These are phyloP conservation scores for Solanum pinnatisectum DNA, from an alignment of 257 asterid genomes.

Conservation along the genomic window DNA sequence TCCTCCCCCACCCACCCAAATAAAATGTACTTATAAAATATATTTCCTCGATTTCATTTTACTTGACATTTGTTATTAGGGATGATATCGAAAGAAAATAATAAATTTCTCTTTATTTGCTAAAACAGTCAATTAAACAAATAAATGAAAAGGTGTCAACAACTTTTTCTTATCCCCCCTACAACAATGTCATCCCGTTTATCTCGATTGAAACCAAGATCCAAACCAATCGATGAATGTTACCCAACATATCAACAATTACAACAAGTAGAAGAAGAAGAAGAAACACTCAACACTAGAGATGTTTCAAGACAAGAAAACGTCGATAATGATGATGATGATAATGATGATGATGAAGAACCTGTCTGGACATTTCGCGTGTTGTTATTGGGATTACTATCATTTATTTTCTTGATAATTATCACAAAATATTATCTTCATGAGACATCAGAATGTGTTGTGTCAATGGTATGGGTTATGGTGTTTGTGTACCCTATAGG, in stretches of 20 bases:
- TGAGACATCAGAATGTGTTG: slow-evolving; percentile 41
- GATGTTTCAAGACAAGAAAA: background rate
- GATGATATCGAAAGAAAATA: background rate
- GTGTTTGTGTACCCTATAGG: slow-evolving; percentile 30
- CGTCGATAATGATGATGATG: background rate
- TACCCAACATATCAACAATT: background rate
- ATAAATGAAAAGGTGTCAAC: background rate
- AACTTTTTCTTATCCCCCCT: background rate
- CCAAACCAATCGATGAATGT: background rate
- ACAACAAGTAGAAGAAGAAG: background rate
- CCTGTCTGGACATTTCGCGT: slow-evolving; percentile 67
- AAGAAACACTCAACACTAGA: background rate
- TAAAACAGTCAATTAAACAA: no score
- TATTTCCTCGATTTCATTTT: no score
- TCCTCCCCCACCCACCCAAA: no score
- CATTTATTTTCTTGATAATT: slow-evolving; percentile 27
- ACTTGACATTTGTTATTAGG: background rate
- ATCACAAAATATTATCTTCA: slow-evolving; percentile 33
- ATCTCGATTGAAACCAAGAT: background rate
- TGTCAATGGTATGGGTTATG: slow-evolving; percentile 30
- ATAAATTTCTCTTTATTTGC: background rate
- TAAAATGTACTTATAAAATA: no score
- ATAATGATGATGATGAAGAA: background rate
- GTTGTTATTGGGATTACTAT: slow-evolving; percentile 35
- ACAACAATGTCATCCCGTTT: background rate